Evolutionary conservation across 208 protist species (phyloP).

Genomic region (Naegleria gruberi): DNA sequence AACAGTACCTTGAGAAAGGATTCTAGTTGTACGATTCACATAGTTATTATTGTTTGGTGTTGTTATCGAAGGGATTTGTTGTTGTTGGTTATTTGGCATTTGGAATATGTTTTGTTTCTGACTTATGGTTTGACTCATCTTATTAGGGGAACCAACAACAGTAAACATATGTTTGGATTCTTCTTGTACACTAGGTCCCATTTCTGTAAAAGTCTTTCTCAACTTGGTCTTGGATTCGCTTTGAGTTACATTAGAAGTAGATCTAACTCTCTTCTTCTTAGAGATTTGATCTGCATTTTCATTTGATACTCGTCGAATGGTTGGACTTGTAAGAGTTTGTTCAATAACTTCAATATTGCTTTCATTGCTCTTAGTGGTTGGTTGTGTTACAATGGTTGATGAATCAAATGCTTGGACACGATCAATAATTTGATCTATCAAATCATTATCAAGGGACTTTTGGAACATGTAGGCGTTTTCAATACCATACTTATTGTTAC

Average conservation of each 20-base stretch:
- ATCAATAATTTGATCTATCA: background rate
- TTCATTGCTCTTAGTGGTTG: background rate
- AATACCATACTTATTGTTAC: background rate
- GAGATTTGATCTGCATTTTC: background rate
- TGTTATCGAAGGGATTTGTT: background rate
- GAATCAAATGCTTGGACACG: background rate
- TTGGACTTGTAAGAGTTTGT: background rate
- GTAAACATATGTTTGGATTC: background rate
- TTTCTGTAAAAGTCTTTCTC: background rate
- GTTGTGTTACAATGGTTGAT: background rate
- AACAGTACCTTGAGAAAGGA: background rate
- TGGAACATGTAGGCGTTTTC: background rate
- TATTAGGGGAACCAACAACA: background rate
- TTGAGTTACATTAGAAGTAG: background rate
- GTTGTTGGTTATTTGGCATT: background rate
- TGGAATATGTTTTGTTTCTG: background rate
- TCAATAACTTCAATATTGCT: background rate
- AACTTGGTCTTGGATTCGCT: background rate
- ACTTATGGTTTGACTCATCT: background rate
- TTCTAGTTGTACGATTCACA: background rate
- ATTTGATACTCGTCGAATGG: background rate
- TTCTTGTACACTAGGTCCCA: background rate
- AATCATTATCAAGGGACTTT: background rate
- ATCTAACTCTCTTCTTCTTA: background rate
- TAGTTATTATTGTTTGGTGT: background rate